Percentiles rank a stretch among this genome's conserved stretches.
These are phyloP conservation scores for Cladophialophora exuberans DNA, from an alignment of 2,329 filamentous ascomycete species.

Conservation along the genomic window DNA sequence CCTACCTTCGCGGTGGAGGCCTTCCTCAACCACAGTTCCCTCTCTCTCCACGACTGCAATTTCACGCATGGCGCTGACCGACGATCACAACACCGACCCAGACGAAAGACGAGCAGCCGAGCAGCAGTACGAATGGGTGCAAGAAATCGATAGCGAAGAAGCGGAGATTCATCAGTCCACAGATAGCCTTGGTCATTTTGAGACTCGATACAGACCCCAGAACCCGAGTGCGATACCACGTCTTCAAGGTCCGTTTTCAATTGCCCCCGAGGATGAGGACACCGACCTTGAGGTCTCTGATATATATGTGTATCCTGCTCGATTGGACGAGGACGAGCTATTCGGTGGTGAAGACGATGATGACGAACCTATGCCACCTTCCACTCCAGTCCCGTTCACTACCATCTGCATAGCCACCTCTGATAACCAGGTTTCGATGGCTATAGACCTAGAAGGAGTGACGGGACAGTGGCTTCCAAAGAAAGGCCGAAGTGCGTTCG, in stretches of 20 bases:
- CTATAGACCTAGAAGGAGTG: constrained; percentile 64
- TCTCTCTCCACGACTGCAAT: constrained; percentile 83
- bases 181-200: constrained; percentile 46
- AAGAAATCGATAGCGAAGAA: constrained; percentile 59
- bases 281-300: constrained; percentile 62
- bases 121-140: constrained; percentile 64
- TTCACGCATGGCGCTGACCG: constrained; percentile 61
- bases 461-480: constrained; percentile 66
- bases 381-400: constrained; percentile 56
- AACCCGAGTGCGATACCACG: constrained; percentile 60
- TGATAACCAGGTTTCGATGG: constrained; percentile 60
- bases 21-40: constrained; percentile 74
- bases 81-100: constrained; percentile 45
- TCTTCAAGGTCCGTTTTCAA: constrained; percentile 64
- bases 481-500: constrained; percentile 45
- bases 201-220: constrained; percentile 60
- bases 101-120: constrained; percentile 53
- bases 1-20: constrained; percentile 82
- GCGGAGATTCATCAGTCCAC: constrained; percentile 44
- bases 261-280: constrained; percentile 54
- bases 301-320: constrained; percentile 60
- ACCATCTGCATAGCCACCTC: constrained; percentile 62
- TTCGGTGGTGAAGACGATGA: constrained; percentile 56
- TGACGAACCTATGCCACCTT: constrained; percentile 38
- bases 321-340: constrained; percentile 56